A percentile compares a stretch with the other conserved stretches of the same genome.
phyloP scores from a whole-genome alignment of 768 basidiomycete genomes.

The Panaeolus papilionaceus region DNA sequence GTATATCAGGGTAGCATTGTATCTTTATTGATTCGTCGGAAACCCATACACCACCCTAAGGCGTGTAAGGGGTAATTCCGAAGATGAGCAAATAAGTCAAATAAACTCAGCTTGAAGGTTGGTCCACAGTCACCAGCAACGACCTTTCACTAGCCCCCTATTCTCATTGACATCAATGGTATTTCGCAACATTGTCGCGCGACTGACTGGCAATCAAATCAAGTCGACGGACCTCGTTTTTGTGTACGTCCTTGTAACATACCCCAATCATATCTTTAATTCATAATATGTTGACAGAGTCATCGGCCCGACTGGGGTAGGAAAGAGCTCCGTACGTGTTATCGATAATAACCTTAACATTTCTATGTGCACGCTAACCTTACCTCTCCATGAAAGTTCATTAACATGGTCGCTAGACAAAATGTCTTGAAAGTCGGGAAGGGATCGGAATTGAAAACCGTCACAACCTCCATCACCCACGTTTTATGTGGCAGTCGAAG shows the following conservation, averaged over 20 bases:
- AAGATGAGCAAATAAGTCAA: too few relatives aligned
- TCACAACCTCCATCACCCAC: conserved; percentile 37
- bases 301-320: conserved; percentile 36
- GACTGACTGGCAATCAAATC: not conserved
- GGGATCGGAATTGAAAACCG: conserved; percentile 18
- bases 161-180: not conserved
- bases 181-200: not conserved
- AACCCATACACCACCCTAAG: not conserved
- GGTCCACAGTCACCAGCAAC: not conserved
- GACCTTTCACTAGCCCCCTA: not conserved
- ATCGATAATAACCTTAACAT: not conserved
- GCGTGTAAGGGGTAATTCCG: not conserved
- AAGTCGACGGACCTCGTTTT: conserved; percentile 29
- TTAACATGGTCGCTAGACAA: conserved; percentile 27
- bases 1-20: too few relatives aligned
- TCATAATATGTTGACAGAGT: conserved; percentile 23
- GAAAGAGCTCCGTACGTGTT: conserved; percentile 36
- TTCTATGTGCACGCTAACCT: not conserved
- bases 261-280: not conserved
- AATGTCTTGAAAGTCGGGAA: conserved; percentile 19
- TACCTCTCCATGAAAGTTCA: conserved; percentile 27
- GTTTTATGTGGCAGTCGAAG: conserved; percentile 31
- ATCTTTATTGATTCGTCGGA: too few relatives aligned
- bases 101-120: not conserved
- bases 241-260: conserved; percentile 23